A percentile compares a stretch with the other conserved stretches of the same genome.
phyloP scores from a whole-genome alignment of 306 rosid genomes.

The Lotus japonicus region DNA sequence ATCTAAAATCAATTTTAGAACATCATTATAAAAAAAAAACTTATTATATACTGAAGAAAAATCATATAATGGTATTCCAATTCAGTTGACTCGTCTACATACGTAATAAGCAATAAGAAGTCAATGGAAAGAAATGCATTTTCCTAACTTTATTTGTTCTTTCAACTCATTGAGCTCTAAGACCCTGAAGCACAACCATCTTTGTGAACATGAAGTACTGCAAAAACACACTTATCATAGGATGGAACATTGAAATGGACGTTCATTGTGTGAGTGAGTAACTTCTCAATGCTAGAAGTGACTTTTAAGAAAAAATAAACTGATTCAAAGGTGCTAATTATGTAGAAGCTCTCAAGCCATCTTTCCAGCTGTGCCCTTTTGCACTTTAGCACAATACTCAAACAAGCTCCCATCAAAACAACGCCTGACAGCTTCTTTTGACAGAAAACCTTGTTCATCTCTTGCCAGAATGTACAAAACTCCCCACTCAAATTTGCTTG shows the following conservation, averaged over 20 bases:
- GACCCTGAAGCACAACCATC: not conserved
- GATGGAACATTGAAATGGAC: not conserved
- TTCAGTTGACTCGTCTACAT: not conserved
- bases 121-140: not conserved
- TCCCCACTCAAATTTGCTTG: conserved; percentile 69
- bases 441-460: conserved; percentile 55
- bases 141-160: not conserved
- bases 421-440: conserved; percentile 80
- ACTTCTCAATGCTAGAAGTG: too few species aligned
- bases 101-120: not conserved
- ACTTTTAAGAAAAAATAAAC: too few species aligned
- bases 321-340: too few species aligned
- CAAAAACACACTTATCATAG: not conserved
- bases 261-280: too few species aligned
- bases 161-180: not conserved
- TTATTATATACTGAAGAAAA: too few species aligned
- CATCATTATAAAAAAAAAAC: too few species aligned
- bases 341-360: conserved; percentile 28
- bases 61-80: too few species aligned
- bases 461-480: conserved; percentile 55
- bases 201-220: not conserved
- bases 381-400: conserved; percentile 61
- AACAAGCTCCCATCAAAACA: conserved; percentile 80
- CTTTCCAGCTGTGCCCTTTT: conserved; percentile 33
- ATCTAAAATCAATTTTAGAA: too few species aligned